Evolutionary conservation across 257 asterid species (phyloP), one percentile per base, ranked within the genome.

Genomic region (Solanum medicagineum): DNA sequence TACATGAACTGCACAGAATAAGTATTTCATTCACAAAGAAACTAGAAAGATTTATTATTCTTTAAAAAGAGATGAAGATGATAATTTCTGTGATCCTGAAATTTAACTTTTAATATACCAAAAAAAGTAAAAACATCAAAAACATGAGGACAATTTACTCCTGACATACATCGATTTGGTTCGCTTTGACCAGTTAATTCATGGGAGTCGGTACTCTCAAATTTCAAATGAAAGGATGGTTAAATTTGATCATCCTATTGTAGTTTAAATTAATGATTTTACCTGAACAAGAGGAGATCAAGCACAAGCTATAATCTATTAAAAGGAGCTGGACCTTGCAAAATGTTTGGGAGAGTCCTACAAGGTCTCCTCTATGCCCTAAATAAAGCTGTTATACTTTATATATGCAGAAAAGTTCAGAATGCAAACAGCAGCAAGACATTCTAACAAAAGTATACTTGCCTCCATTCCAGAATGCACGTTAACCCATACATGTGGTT

Each of bases 401-500:
- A 49, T 32, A 24, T 75, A 75, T 59, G 63, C 36, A 66, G 7
- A 60, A 47, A 55, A 65, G 73, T 80, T 56, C 47, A 24, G 17
- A 87, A 20, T 3, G 81, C 60, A 87, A 55, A 84, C 8, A 85
- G 55, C 36, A 83, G 81, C 68, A 71, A 85, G 44, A 87, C 42
- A 88, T 54, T 69, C 85, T 14, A 85, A 45, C 42, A 68, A 26
- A 42, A 86, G 49, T 60, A 69, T 70, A 83, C 89, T 84, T 92
- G 92, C 99, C 95, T 97, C 99, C 98, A 97, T 96, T 79, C 99
- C 98, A n/a, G 98, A 96, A 89, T 97, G 98, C 91, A 94, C 98
- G 87, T 94, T 97, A 63, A 93, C 99, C 99, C 99, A 97, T 87
- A 95, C 89, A 90, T 95, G 99, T 59, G 99, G 99, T 88, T 92